Evolutionary conservation across 2,329 filamentous ascomycete species (phyloP).

Genomic region (Daldinia eschscholtzii): DNA sequence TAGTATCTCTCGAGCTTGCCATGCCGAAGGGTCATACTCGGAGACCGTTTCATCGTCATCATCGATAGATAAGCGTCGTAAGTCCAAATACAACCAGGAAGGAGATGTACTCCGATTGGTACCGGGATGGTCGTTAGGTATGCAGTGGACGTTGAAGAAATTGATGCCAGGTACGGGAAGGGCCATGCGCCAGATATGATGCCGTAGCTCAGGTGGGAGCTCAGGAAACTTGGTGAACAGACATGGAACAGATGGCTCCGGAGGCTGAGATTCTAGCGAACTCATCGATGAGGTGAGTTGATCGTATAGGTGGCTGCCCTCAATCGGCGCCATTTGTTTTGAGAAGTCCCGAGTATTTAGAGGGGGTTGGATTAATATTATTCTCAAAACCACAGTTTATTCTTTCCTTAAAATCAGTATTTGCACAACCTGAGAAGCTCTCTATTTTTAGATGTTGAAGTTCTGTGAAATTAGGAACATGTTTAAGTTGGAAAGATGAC

Average conservation of each 20-base stretch:
- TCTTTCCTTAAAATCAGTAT: background rate
- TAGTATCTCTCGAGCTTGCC: conserved; percentile 48
- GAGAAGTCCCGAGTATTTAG: background rate
- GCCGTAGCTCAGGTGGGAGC: conserved; percentile 51
- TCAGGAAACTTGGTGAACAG: conserved; percentile 45
- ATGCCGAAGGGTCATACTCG: conserved; percentile 51
- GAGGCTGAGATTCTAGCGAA: background rate
- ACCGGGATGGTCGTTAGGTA: conserved; percentile 51
- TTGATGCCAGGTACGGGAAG: conserved; percentile 50
- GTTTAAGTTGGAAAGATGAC: background rate
- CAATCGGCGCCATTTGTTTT: background rate
- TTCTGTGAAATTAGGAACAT: background rate
- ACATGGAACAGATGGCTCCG: background rate
- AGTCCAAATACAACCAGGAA: conserved; percentile 49
- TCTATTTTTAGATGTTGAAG: background rate
- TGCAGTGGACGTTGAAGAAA: conserved; percentile 54
- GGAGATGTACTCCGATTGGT: conserved; percentile 50
- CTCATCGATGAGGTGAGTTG: background rate
- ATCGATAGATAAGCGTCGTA: conserved; percentile 49
- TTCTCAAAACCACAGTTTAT: background rate
- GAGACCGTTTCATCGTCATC: conserved; percentile 47
- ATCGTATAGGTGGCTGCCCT: conserved; percentile 1
- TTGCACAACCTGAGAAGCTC: background rate
- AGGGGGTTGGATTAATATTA: background rate
- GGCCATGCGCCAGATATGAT: conserved; percentile 49